Base-by-base conservation (phyloP, 257 asterid species). In the Ilex asprella region DNA sequence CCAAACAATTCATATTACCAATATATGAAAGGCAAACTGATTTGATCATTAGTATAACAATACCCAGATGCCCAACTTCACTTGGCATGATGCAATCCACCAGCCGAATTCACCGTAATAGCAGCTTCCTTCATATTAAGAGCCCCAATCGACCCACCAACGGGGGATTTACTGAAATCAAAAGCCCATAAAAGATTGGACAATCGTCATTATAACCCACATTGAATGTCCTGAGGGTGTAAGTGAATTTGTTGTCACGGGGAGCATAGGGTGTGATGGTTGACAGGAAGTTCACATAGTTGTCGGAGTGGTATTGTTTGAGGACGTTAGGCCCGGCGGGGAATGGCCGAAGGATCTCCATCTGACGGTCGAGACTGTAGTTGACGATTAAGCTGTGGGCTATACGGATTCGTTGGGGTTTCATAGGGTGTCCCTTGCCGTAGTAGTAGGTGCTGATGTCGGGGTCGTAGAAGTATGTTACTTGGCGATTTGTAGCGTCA, bases 101-200 rank as follows among this genome's bases (percentile, higher is more conserved):
- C 97, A 4, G 95, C 95, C 97, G 95, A 89, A 79, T 89, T 86
- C 55, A 89, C 83, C 2, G 95, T 94, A n/a, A 89, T 82, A 68
- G 84, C 97, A 30, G 95, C 93, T 29, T 84, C 91, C 70, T 77
- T 69, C 52, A 81, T 46, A 44, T 84, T 89, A 29, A 89, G 82
- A 12, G 94, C 93, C 16, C 96, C 96, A 7, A 89, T 76, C 6
- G 96, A 86, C 3, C 97, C 94, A 9, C 97, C 95, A 12, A 89
- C 86, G 1, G 93, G 84, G 15, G 95, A 81, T 77, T 79, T 91
- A n/a, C 91, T 84, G 78, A 89, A 86, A 30, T 16, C 49, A 68
- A 79, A 12, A 89, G 71, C 1, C 96, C 93, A 30, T 81, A 79
- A 16, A 87, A 87, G 10, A 81, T 77, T 0, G 95, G 95, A 65